Conservation (phyloP, 257 asterid genomes). For the Cruciata laevipes region DNA sequence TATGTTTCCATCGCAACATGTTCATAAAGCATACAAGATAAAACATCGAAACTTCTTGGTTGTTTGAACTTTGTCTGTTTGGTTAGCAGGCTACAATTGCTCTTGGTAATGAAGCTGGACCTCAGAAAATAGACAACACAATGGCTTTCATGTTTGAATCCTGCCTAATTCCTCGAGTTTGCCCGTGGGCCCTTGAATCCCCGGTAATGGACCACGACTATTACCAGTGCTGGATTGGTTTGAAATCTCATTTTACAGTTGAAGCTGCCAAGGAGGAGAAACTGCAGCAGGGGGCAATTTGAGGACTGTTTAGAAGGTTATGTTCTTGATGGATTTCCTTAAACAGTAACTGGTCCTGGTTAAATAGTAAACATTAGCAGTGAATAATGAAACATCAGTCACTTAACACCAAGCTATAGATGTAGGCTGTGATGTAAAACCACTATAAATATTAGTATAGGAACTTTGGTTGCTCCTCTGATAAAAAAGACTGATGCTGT, state of each 20-base stretch:
- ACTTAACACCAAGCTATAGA: not conserved
- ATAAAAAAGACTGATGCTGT: not conserved
- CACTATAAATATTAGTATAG: not conserved
- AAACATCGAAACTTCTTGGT: not conserved
- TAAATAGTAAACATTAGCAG: not conserved
- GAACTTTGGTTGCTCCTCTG: not conserved
- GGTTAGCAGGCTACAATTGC: constrained; percentile 62
- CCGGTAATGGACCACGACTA: constrained; percentile 75
- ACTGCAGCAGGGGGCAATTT: constrained; percentile 20
- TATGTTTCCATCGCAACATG: too few relatives aligned
- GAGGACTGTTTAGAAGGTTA: not conserved
- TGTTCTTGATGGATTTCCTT: constrained; percentile 1
- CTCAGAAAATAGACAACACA: constrained; percentile 51
- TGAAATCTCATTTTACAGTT: constrained; percentile 72
- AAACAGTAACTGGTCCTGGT: not conserved
- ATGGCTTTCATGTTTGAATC: constrained; percentile 99
- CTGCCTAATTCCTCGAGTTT: constrained; percentile 81
- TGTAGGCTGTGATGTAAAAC: not conserved
- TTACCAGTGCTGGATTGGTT: constrained; percentile 92
- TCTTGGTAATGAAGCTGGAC: constrained; percentile 66
- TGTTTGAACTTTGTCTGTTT: not conserved
- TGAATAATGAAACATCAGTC: not conserved
- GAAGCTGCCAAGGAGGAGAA: constrained; percentile 17
- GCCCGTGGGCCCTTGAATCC: constrained; percentile 84
- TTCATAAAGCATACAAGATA: too few relatives aligned